These are phyloP conservation scores for Globisporangium orthogonon DNA, from an alignment of 352 stramenopile species.

Conservation along the genomic window DNA sequence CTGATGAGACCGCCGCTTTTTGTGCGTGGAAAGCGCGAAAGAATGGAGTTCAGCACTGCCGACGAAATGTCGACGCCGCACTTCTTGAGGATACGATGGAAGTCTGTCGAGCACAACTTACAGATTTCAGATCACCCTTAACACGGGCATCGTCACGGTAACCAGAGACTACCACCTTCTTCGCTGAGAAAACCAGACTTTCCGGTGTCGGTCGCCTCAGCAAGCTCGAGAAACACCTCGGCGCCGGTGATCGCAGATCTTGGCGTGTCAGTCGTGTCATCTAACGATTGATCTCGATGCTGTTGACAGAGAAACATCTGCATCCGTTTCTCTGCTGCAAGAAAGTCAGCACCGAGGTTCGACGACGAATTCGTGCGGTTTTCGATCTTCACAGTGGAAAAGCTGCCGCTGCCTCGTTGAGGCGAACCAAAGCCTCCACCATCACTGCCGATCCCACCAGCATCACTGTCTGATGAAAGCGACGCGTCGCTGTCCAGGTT, in stretches of 20 bases:
- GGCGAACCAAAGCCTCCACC: background rate
- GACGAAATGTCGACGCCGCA: conserved; percentile 23
- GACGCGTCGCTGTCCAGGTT: conserved; percentile 53
- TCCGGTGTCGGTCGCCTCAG: conserved; percentile 25
- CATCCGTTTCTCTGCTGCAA: conserved; percentile 37
- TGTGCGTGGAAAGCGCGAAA: conserved; percentile 40
- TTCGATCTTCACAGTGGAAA: background rate
- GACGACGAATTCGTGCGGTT: background rate
- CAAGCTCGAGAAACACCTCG: conserved; percentile 44
- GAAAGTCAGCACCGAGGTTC: conserved; percentile 23
- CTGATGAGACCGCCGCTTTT: conserved; percentile 20
- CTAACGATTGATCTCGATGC: background rate
- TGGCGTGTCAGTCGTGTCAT: conserved; percentile 18
- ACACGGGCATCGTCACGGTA: too few species aligned
- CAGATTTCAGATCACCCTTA: background rate
- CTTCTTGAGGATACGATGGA: conserved; percentile 23
- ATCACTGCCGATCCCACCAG: background rate
- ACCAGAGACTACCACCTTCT: conserved; percentile 19
- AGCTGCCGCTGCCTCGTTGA: background rate
- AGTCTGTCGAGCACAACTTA: conserved; percentile 20
- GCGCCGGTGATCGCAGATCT: conserved; percentile 39
- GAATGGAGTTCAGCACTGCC: conserved; percentile 29
- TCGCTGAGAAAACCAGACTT: conserved; percentile 33
- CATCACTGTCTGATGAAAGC: conserved; percentile 17
- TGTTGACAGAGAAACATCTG: conserved; percentile 22